These are phyloP conservation scores for Vigna reflexopilosa DNA, from an alignment of 306 rosid genomes.

Conservation along the genomic window DNA sequence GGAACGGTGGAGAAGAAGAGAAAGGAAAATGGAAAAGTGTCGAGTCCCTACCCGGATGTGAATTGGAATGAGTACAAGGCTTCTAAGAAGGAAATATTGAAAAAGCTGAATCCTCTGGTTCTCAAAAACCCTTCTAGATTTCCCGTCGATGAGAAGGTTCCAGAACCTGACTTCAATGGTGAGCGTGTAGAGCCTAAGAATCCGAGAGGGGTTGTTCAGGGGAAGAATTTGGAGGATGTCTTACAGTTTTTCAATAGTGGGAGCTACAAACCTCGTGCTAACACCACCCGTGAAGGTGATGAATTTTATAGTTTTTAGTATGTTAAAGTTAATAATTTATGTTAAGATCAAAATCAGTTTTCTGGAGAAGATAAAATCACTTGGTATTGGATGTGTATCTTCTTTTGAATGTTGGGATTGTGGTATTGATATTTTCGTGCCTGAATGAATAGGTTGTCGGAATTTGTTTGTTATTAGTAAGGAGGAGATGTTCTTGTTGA, in stretches of 20 bases:
- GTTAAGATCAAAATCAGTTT: neutral
- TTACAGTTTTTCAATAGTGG: conserved; percentile 71
- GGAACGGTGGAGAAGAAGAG: conserved; percentile 64
- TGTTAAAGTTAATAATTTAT: no score
- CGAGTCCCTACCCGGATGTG: conserved; percentile 58
- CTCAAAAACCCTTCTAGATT: conserved; percentile 64
- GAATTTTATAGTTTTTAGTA: no score
- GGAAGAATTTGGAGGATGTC: conserved; percentile 83
- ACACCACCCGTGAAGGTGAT: conserved; percentile 59
- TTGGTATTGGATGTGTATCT: neutral
- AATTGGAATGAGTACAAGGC: conserved; percentile 67
- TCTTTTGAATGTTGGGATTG: neutral
- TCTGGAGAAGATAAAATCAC: neutral
- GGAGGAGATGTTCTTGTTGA: conserved; percentile 76
- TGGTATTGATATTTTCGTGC: conserved; percentile 19
- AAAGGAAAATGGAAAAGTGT: neutral
- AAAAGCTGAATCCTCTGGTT: conserved; percentile 56
- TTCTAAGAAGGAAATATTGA: conserved; percentile 66
- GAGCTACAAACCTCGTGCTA: conserved; percentile 55
- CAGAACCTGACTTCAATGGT: conserved; percentile 31
- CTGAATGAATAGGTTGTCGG: conserved; percentile 61
- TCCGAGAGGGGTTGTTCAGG: conserved; percentile 88
- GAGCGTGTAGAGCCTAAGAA: conserved; percentile 72
- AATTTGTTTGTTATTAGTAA: conserved; percentile 62
- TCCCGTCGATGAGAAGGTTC: conserved; percentile 34